Evolutionary conservation across 176 grass and related monocot genomes (phyloP).

Genomic region (Oryza meyeriana): DNA sequence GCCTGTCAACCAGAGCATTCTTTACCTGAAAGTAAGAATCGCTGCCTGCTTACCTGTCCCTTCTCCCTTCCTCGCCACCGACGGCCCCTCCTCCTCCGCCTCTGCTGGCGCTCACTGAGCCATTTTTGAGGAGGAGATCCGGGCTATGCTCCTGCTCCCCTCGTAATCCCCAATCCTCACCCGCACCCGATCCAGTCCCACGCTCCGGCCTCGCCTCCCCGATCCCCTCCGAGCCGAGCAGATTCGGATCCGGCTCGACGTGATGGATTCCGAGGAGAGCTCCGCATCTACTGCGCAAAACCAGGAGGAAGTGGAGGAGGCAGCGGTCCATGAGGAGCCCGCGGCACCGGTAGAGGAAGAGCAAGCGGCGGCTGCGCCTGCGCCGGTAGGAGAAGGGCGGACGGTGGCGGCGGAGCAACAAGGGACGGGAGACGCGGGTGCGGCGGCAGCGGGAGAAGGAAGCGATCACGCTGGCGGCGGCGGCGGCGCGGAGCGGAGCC

Average conservation of each 20-base stretch:
- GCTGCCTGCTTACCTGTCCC: too few relatives aligned
- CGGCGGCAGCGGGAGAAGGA: background rate
- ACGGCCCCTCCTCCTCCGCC: background rate
- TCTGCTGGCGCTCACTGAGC: background rate
- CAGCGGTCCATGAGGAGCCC: background rate
- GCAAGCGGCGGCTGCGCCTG: background rate
- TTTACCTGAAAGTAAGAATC: background rate
- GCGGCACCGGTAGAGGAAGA: background rate
- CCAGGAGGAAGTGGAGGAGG: background rate
- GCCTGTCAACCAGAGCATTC: background rate
- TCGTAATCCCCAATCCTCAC: slow-evolving; percentile 5
- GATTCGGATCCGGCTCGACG: slow-evolving; percentile 38
- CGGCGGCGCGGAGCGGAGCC: slow-evolving; percentile 20
- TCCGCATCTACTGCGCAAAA: slow-evolving; percentile 4
- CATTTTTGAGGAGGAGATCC: slow-evolving; percentile 1
- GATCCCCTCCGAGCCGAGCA: slow-evolving; percentile 21
- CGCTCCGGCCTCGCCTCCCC: background rate
- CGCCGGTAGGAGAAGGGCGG: background rate
- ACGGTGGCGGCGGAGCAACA: background rate
- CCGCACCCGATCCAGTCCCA: background rate
- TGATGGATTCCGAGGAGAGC: slow-evolving; percentile 54
- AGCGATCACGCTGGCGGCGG: background rate
- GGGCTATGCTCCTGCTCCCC: background rate
- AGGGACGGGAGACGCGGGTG: background rate
- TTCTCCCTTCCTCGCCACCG: too few relatives aligned